Evolutionary conservation across 495 filamentous ascomycete species (phyloP).

Genomic region (Extremus antarcticus): DNA sequence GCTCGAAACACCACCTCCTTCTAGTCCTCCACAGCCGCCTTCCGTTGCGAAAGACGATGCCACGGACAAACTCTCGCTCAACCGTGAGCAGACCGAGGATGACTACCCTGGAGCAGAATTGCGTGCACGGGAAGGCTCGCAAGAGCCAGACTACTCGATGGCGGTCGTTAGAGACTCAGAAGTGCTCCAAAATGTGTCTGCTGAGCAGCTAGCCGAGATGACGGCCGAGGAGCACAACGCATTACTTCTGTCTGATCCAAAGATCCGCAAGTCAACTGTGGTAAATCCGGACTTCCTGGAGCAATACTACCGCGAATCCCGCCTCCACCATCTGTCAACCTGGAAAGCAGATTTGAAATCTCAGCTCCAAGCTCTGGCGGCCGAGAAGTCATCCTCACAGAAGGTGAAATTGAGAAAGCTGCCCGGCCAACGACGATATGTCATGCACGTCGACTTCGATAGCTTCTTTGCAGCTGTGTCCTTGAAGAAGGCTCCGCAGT

Average conservation of each 20-base stretch:
- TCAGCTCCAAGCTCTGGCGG: slow-evolving; percentile 65
- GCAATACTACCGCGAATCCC: slow-evolving; percentile 86
- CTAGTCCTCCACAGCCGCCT: slow-evolving; percentile 2
- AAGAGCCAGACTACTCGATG: slow-evolving; percentile 23
- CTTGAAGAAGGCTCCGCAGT: slow-evolving; percentile 63
- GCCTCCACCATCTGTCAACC: slow-evolving; percentile 84
- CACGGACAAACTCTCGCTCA: neutral
- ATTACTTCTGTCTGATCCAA: slow-evolving; percentile 65
- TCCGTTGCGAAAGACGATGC: neutral
- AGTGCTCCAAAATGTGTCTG: slow-evolving; percentile 5
- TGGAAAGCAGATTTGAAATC: slow-evolving; percentile 94
- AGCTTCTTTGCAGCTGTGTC: slow-evolving; percentile 96
- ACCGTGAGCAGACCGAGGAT: neutral
- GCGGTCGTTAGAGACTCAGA: slow-evolving; percentile 16
- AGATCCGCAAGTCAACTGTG: slow-evolving; percentile 71
- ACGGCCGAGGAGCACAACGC: slow-evolving; percentile 91
- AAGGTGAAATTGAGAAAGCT: slow-evolving; percentile 36
- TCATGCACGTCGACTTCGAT: slow-evolving; percentile 97
- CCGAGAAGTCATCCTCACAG: slow-evolving; percentile 52
- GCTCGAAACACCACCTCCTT: slow-evolving; percentile 12
- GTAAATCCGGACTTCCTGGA: slow-evolving; percentile 86
- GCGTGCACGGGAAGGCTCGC: slow-evolving; percentile 18
- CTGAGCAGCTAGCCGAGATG: slow-evolving; percentile 36
- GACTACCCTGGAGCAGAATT: neutral
- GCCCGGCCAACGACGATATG: slow-evolving; percentile 60